These are phyloP conservation scores for Picocystis salinarum DNA, from an alignment of 139 green algal species.

Conservation along the genomic window DNA sequence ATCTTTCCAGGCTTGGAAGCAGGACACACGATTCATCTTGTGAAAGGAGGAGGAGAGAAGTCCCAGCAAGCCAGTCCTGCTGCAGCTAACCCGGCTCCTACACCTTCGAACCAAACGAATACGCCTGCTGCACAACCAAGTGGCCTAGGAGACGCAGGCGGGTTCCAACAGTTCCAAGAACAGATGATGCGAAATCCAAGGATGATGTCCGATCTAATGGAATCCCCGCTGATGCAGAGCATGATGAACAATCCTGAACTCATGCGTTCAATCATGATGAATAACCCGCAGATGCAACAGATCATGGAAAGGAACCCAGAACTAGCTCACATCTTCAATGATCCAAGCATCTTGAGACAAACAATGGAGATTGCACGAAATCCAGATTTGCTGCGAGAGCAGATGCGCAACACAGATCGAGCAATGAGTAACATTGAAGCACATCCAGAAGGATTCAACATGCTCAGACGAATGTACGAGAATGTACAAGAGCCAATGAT, in stretches of 20 bases:
- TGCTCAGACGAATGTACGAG: conserved; percentile 72
- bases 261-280: conserved; percentile 47
- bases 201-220: conserved; percentile 43
- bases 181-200: conserved; percentile 22
- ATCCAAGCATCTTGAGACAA: conserved; percentile 67
- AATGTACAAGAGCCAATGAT: conserved; percentile 70
- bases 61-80: too few species aligned
- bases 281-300: conserved; percentile 52
- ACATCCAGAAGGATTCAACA: conserved; percentile 88
- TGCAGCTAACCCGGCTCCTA: not conserved
- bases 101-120: not conserved
- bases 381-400: conserved; percentile 27
- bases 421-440: conserved; percentile 84
- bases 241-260: conserved; percentile 70
- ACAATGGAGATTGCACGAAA: conserved; percentile 58
- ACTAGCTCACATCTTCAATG: conserved; percentile 65
- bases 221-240: conserved; percentile 40
- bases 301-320: conserved; percentile 78
- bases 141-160: conserved; percentile 1
- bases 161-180: conserved; percentile 11
- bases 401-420: conserved; percentile 10
- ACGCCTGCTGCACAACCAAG: not conserved
- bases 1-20: conserved; percentile 11
- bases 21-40: conserved; percentile 21
- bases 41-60: too few species aligned